Percentiles rank a stretch among this genome's conserved stretches.
Evolutionary conservation across 75 land plant species (phyloP).

Genomic region (Cunninghamia lanceolata): DNA sequence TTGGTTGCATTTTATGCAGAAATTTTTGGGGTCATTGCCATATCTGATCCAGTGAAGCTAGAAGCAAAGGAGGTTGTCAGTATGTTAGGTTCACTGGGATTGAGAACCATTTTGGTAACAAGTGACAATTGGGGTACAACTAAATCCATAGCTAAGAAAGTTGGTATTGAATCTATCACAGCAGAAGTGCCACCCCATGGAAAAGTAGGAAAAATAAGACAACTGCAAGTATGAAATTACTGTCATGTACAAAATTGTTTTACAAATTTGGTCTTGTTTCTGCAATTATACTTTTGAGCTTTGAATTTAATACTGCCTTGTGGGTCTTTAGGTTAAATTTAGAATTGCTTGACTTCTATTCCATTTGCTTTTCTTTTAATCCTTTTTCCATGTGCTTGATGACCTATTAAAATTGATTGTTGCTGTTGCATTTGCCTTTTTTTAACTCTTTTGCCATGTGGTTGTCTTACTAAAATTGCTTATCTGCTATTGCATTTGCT

Average conservation of each 20-base stretch:
- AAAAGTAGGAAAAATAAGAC: slow-evolving; percentile 37
- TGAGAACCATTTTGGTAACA: slow-evolving; percentile 45
- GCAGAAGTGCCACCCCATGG: slow-evolving; percentile 46
- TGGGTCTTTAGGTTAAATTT: neutral
- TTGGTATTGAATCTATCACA: slow-evolving; percentile 39
- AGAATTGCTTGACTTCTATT: too few species aligned
- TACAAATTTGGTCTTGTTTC: neutral
- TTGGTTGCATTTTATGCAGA: slow-evolving; percentile 34
- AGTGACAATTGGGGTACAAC: slow-evolving; percentile 56
- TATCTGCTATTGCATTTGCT: too few species aligned
- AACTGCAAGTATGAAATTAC: slow-evolving; percentile 24
- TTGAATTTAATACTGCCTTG: too few species aligned
- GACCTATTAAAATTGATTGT: too few species aligned
- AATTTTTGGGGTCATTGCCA: slow-evolving; percentile 30
- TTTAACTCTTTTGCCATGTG: too few species aligned
- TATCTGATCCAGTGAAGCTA: slow-evolving; percentile 52
- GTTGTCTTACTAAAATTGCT: neutral
- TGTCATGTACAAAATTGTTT: neutral
- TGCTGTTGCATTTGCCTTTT: too few species aligned
- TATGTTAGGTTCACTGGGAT: slow-evolving; percentile 31
- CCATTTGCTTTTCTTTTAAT: too few species aligned
- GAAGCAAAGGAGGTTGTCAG: slow-evolving; percentile 42
- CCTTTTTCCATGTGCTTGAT: too few species aligned
- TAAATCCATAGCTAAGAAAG: slow-evolving; percentile 40
- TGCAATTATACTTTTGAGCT: neutral